These are phyloP conservation scores for Umbellularia californica DNA, from an alignment of 164 flowering plant species.

Conservation along the genomic window DNA sequence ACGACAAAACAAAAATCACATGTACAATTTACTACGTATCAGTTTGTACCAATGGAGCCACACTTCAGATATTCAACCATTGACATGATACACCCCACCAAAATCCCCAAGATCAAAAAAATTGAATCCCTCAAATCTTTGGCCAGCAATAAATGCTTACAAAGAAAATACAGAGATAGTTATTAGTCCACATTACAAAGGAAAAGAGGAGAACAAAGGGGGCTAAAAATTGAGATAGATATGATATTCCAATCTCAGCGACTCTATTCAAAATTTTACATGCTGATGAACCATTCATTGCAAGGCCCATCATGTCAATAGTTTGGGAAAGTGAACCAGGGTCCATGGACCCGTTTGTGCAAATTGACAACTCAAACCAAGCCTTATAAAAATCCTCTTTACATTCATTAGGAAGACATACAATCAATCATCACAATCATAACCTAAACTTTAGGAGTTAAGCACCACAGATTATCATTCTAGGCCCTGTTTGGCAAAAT, in stretches of 20 bases:
- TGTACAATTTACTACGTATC: no score
- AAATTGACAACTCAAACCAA: no score
- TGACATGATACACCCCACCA: neutral
- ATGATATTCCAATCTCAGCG: neutral
- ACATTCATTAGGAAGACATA: neutral
- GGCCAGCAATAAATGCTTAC: neutral
- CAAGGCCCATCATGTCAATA: neutral
- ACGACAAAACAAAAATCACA: no score
- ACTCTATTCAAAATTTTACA: neutral
- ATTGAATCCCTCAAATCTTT: neutral
- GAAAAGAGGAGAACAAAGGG: neutral
- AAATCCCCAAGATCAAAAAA: neutral
- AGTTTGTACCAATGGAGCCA: neutral
- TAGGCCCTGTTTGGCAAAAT: neutral
- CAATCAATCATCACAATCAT: neutral
- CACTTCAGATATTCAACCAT: neutral
- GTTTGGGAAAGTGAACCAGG: neutral
- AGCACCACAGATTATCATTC: neutral
- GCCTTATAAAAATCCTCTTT: no score
- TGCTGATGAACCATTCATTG: neutral
- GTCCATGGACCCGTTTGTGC: no score
- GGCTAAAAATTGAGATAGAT: neutral
- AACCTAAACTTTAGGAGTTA: neutral
- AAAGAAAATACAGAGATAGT: neutral
- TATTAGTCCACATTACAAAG: neutral